These are phyloP conservation scores for Rachicladosporium sp. DNA, from an alignment of 2,329 filamentous ascomycete species.

Conservation along the genomic window DNA sequence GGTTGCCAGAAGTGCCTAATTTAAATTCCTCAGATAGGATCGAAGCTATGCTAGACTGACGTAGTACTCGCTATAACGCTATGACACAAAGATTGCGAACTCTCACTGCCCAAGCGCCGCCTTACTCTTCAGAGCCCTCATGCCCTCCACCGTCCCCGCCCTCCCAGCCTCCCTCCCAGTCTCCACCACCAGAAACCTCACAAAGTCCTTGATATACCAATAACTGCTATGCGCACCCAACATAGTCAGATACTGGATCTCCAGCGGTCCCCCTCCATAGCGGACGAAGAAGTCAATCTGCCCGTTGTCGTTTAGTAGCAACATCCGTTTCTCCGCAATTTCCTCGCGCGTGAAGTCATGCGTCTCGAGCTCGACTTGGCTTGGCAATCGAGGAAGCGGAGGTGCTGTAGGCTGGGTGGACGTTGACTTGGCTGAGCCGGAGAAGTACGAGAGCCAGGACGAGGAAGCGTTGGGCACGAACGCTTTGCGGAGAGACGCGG, in stretches of 20 bases:
- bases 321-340: conserved; percentile 77
- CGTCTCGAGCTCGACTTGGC: conserved; percentile 74
- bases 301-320: conserved; percentile 85
- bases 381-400: conserved; percentile 29
- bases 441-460: conserved; percentile 28
- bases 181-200: conserved; percentile 81
- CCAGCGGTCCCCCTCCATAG: conserved; percentile 73
- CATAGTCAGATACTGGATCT: conserved; percentile 97
- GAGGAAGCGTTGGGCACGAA: conserved; percentile 63
- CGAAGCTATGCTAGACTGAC: too few species aligned
- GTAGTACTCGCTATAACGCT: too few species aligned
- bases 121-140: conserved; percentile 44
- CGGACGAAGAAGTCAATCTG: conserved; percentile 86
- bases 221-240: conserved; percentile 89
- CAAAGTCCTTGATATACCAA: conserved; percentile 77
- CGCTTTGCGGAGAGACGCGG: conserved; percentile 61
- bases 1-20: too few species aligned
- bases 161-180: conserved; percentile 64
- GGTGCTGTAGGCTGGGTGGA: conserved; percentile 18
- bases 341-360: conserved; percentile 92
- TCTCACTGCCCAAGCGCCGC: not conserved
- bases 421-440: conserved; percentile 17
- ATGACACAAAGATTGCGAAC: too few species aligned
- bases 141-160: conserved; percentile 40
- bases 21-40: not conserved